These are phyloP conservation scores for Platanthera guangdongensis DNA, from an alignment of 106 monocot species.

Conservation along the genomic window DNA sequence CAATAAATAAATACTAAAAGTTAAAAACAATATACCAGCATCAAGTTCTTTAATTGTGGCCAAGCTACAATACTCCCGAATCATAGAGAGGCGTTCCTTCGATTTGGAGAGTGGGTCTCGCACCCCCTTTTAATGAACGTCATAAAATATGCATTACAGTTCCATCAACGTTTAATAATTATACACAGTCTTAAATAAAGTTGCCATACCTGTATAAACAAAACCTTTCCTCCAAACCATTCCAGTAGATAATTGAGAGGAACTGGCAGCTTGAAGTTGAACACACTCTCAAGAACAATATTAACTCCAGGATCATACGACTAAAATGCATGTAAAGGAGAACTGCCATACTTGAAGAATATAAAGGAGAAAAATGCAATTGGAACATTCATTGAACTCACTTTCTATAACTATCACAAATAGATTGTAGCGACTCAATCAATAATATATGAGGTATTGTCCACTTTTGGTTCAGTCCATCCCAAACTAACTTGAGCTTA, in stretches of 20 bases:
- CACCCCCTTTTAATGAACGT: conserved; percentile 43
- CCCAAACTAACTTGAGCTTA: no score
- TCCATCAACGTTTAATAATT: neutral
- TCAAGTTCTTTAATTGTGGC: conserved; percentile 63
- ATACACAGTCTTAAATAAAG: neutral
- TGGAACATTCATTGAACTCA: neutral
- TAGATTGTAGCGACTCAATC: no score
- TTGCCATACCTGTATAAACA: conserved; percentile 62
- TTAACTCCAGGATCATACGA: conserved; percentile 90
- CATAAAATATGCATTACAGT: neutral
- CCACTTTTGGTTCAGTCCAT: no score
- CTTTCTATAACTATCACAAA: neutral
- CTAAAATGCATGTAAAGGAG: conserved; percentile 47
- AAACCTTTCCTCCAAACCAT: conserved; percentile 61
- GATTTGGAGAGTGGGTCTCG: conserved; percentile 75
- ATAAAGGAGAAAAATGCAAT: neutral
- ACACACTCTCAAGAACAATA: conserved; percentile 57
- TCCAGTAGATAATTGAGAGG: conserved; percentile 83
- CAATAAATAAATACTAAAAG: neutral
- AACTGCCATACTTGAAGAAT: neutral
- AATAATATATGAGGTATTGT: no score
- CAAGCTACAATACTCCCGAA: conserved; percentile 57
- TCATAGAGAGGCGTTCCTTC: conserved; percentile 43
- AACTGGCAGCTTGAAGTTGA: conserved; percentile 57
- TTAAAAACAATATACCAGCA: conserved; percentile 50